Evolutionary conservation across 257 asterid species (phyloP).

Genomic region (Catharanthus roseus): DNA sequence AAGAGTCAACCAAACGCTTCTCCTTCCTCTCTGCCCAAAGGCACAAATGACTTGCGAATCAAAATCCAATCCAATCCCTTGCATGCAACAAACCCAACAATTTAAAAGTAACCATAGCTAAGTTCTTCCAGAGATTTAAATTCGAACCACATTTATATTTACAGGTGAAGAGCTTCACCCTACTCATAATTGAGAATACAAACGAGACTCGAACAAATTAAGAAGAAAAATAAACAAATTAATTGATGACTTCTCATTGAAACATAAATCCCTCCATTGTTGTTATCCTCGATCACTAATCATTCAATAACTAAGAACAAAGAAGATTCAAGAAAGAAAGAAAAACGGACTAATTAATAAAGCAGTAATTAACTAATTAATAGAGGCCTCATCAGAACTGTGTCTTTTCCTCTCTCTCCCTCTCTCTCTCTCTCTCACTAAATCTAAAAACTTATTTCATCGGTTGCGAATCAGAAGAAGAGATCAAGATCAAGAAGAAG

Average conservation of each 20-base stretch:
- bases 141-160: too few species aligned
- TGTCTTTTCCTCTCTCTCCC: too few species aligned
- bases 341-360: slow-evolving; percentile 19
- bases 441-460: slow-evolving; percentile 34
- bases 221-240: slow-evolving; percentile 8
- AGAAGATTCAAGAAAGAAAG: slow-evolving; percentile 16
- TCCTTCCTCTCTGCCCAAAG: neutral
- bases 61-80: neutral
- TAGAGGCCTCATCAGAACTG: slow-evolving; percentile 15
- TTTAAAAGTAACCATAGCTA: too few species aligned
- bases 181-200: neutral
- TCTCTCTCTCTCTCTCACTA: slow-evolving; percentile 8
- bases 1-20: slow-evolving; percentile 18
- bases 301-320: slow-evolving; percentile 22
- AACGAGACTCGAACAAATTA: too few species aligned
- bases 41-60: too few species aligned
- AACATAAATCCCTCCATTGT: slow-evolving; percentile 4
- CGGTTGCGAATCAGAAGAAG: slow-evolving; percentile 15
- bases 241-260: slow-evolving; percentile 11
- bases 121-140: too few species aligned
- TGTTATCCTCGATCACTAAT: slow-evolving; percentile 14
- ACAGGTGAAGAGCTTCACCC: slow-evolving; percentile 1
- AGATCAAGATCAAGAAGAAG: slow-evolving; percentile 45
- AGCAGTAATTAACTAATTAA: slow-evolving; percentile 26
- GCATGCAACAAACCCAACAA: slow-evolving; percentile 5